Evolutionary conservation across 495 filamentous ascomycete genomes (phyloP).

Genomic region (Thermothielavioides terrestris): DNA sequence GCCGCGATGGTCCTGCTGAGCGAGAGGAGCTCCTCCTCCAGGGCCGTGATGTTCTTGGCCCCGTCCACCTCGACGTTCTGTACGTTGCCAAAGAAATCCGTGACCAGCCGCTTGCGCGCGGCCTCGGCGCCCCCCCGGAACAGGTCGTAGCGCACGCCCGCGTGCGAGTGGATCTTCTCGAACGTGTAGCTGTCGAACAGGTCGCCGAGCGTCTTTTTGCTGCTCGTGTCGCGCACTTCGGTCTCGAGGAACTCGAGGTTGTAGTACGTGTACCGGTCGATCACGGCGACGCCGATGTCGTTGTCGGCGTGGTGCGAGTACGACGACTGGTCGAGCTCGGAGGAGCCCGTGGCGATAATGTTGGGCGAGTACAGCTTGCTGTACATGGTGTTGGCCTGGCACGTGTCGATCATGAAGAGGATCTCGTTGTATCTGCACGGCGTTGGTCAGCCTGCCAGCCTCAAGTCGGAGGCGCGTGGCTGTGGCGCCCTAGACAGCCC

Average conservation of each 20-base stretch:
- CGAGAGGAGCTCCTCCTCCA: conserved; percentile 66
- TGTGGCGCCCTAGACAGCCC: background rate
- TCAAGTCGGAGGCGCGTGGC: no score
- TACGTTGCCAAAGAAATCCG: conserved; percentile 98
- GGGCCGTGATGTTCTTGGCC: conserved; percentile 39
- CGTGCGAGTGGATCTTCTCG: conserved; percentile 84
- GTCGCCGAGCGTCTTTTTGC: conserved; percentile 81
- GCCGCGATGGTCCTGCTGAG: conserved; percentile 54
- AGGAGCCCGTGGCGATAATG: conserved; percentile 91
- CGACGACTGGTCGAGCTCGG: conserved; percentile 84
- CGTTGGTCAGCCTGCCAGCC: background rate
- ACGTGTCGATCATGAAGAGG: conserved; percentile 99
- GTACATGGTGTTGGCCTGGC: conserved; percentile 99
- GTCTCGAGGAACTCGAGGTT: conserved; percentile 95
- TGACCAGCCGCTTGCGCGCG: conserved; percentile 65
- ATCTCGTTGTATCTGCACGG: conserved; percentile 73
- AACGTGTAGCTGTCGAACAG: conserved; percentile 94
- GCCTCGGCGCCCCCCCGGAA: conserved; percentile 71
- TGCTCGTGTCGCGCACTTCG: conserved; percentile 70
- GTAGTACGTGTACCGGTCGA: conserved; percentile 97
- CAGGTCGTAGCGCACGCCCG: conserved; percentile 89
- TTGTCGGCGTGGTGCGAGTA: conserved; percentile 98
- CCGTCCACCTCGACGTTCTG: conserved; percentile 88
- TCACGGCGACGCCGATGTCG: conserved; percentile 92
- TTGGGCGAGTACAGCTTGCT: conserved; percentile 94